phyloP scores from a whole-genome alignment of 2,329 filamentous ascomycete species.

The Colletotrichum lini region DNA sequence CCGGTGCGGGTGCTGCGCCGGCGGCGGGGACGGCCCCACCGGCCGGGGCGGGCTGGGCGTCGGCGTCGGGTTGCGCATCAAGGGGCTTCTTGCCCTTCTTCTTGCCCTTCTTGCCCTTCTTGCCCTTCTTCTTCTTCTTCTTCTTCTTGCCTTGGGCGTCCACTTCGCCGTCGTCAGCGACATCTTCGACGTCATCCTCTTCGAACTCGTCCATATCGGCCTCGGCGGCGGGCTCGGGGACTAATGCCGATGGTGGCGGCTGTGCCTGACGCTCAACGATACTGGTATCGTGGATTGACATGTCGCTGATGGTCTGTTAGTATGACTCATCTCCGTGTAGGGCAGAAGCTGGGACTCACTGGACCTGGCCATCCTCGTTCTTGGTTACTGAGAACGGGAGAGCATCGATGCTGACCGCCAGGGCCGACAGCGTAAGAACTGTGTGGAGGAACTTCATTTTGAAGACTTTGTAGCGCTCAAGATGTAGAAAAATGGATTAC shows the following conservation, averaged over 20 bases:
- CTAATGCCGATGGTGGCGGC: constrained; percentile 4
- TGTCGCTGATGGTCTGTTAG: constrained; percentile 13
- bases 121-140: constrained; percentile 41
- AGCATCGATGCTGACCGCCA: constrained; percentile 41
- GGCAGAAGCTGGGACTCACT: background rate
- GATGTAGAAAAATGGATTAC: background rate
- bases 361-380: constrained; percentile 19
- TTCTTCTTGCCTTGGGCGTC: constrained; percentile 36
- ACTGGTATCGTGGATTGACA: constrained; percentile 14
- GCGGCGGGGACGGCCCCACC: constrained; percentile 13
- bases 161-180: constrained; percentile 5
- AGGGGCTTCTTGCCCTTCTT: constrained; percentile 36
- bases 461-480: background rate
- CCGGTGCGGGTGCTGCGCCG: background rate
- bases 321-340: accelerated
- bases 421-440: constrained; percentile 32
- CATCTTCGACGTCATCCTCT: constrained; percentile 18
- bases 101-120: constrained; percentile 40
- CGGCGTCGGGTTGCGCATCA: constrained; percentile 9
- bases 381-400: constrained; percentile 32
- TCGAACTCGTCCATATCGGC: constrained; percentile 17
- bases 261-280: constrained; percentile 21
- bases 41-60: background rate
- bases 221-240: constrained; percentile 12
- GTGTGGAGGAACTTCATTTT: constrained; percentile 35